These are phyloP conservation scores for Microdochium paspali DNA, from an alignment of 2,329 filamentous ascomycete species.

Conservation along the genomic window DNA sequence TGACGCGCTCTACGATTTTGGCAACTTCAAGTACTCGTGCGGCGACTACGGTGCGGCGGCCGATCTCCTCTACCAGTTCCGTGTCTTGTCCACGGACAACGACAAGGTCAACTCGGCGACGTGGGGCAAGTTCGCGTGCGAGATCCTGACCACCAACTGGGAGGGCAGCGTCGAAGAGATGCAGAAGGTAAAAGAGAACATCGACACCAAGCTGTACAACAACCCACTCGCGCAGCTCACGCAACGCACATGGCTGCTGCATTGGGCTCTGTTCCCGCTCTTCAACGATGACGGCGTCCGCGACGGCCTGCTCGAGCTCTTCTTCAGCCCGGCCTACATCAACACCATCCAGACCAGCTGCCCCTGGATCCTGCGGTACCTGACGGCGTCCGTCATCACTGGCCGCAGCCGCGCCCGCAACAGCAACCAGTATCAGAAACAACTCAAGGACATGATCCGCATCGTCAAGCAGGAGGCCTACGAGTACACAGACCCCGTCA, in stretches of 20 bases:
- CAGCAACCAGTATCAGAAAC: constrained; percentile 86
- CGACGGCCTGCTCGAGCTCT: constrained; percentile 86
- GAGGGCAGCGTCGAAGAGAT: constrained; percentile 87
- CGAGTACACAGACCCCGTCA: constrained; percentile 94
- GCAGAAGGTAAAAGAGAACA: constrained; percentile 80
- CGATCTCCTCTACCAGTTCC: constrained; percentile 94
- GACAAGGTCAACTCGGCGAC: constrained; percentile 94
- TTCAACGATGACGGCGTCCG: constrained; percentile 94
- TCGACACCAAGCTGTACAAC: constrained; percentile 92
- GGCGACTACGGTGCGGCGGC: constrained; percentile 86
- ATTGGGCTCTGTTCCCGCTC: constrained; percentile 98
- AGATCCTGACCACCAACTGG: constrained; percentile 94
- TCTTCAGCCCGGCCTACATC: constrained; percentile 96
- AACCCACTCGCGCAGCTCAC: constrained; percentile 92
- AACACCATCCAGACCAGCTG: constrained; percentile 98
- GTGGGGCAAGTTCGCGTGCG: constrained; percentile 95
- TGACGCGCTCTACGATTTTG: constrained; percentile 88
- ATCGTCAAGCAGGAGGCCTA: constrained; percentile 96
- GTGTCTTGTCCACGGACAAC: constrained; percentile 94
- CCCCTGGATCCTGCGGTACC: constrained; percentile 92
- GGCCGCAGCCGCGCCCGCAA: constrained; percentile 77
- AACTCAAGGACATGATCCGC: constrained; percentile 92
- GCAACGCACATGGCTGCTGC: constrained; percentile 93
- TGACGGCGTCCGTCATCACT: constrained; percentile 89
- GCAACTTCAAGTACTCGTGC: constrained; percentile 96